Evolutionary conservation across 2,329 filamentous ascomycete species (phyloP).

Genomic region (Trichoderma koningii): DNA sequence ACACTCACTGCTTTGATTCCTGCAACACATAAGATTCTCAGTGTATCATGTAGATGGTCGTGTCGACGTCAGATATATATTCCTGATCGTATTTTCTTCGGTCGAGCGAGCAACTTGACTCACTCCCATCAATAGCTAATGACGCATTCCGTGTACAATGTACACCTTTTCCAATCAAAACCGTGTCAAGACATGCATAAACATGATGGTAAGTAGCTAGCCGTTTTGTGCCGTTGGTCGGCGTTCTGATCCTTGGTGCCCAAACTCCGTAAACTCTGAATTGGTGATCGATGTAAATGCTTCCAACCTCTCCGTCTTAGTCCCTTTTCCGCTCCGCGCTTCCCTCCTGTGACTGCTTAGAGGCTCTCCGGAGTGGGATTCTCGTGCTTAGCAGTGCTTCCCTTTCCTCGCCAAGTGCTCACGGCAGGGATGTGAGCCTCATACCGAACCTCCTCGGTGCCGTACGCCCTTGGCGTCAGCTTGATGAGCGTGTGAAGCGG

Average conservation of each 20-base stretch:
- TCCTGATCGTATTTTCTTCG: conserved; percentile 1
- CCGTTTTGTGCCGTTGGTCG: conserved; percentile 20
- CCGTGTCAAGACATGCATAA: conserved; percentile 13
- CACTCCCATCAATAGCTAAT: not conserved
- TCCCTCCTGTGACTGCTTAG: not conserved
- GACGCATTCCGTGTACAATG: conserved; percentile 20
- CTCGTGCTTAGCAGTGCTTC: conserved; percentile 87
- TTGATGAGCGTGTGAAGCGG: conserved; percentile 96
- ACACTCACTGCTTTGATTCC: too few relatives aligned
- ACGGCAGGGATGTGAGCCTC: conserved; percentile 93
- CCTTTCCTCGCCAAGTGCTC: conserved; percentile 94
- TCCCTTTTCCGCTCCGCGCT: not conserved
- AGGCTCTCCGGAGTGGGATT: conserved; percentile 51
- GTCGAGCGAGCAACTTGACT: not conserved
- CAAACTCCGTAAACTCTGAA: conserved; percentile 15
- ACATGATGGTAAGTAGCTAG: conserved; percentile 7
- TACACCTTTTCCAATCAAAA: conserved; percentile 16
- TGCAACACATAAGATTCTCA: too few relatives aligned
- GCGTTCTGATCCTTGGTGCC: conserved; percentile 6
- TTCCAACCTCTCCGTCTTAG: not conserved
- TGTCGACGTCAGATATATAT: not conserved
- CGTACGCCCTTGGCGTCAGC: conserved; percentile 90
- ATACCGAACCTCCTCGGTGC: conserved; percentile 84
- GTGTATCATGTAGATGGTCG: not conserved
- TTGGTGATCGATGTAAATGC: not conserved